Percentiles rank a stretch among this genome's conserved stretches.
Evolutionary conservation across 1,284 basidiomycete genomes (phyloP).

Genomic region (Cryptococcus sp.): DNA sequence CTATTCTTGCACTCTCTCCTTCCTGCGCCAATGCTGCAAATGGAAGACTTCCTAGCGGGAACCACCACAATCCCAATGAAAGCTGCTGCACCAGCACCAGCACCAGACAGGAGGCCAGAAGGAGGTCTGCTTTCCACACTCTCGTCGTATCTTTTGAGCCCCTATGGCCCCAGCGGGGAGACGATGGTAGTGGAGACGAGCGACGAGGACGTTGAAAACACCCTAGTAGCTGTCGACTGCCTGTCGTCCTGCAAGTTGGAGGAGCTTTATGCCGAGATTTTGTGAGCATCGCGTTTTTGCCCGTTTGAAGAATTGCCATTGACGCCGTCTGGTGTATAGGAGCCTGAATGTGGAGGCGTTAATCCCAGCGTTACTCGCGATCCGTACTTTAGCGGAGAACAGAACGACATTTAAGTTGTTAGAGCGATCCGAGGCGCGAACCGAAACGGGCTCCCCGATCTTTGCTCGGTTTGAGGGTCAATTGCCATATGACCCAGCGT

Average conservation of each 20-base stretch:
- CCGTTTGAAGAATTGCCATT: slow-evolving; percentile 9
- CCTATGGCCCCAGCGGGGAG: slow-evolving; percentile 74
- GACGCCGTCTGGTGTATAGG: slow-evolving; percentile 53
- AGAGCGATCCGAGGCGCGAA: slow-evolving; percentile 58
- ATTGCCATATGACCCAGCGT: slow-evolving; percentile 89
- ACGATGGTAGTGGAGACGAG: slow-evolving; percentile 70
- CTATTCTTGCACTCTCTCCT: slow-evolving; percentile 91
- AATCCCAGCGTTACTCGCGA: slow-evolving; percentile 75
- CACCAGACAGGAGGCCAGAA: slow-evolving; percentile 68
- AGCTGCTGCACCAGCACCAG: slow-evolving; percentile 66
- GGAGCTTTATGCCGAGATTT: slow-evolving; percentile 89
- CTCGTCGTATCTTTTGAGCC: slow-evolving; percentile 95
- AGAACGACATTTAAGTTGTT: slow-evolving; percentile 40
- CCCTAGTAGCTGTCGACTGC: slow-evolving; percentile 92
- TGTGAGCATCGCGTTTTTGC: slow-evolving; percentile 58
- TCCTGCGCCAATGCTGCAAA: slow-evolving; percentile 83
- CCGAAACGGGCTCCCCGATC: slow-evolving; percentile 41
- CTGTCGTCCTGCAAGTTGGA: slow-evolving; percentile 91
- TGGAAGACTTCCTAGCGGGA: slow-evolving; percentile 94
- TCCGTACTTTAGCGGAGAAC: slow-evolving; percentile 82
- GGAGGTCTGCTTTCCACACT: slow-evolving; percentile 89
- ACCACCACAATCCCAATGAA: slow-evolving; percentile 84
- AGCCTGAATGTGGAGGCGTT: slow-evolving; percentile 75
- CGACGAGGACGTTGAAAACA: slow-evolving; percentile 88
- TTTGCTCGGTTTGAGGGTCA: slow-evolving; percentile 48